A percentile compares a stretch with the other conserved stretches of the same genome.
Conservation (phyloP, 31 red algal genomes). For the Endocladia muricata region DNA sequence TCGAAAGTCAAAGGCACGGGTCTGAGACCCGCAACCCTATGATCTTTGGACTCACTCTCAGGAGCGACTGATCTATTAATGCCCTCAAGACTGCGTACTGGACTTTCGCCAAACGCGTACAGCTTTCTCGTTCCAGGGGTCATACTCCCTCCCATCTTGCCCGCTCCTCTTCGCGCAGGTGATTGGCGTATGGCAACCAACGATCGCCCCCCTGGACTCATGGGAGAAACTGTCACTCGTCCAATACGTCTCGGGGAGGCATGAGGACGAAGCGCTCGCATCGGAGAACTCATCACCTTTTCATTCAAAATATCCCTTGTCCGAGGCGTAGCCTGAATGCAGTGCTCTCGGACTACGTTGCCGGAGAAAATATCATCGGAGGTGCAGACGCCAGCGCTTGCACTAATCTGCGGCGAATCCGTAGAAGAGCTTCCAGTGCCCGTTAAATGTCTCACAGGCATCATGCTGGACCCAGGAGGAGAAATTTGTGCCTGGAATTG, state of each 20-base stretch:
- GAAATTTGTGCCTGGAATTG: background rate
- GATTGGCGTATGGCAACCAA: conserved; percentile 1
- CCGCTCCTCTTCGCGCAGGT: background rate
- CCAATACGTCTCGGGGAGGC: conserved; percentile 29
- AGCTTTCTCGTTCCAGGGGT: conserved; percentile 33
- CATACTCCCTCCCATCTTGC: background rate
- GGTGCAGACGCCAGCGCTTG: background rate
- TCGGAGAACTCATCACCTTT: conserved; percentile 30
- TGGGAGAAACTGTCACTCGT: conserved; percentile 13
- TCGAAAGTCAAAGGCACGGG: background rate
- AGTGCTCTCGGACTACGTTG: background rate
- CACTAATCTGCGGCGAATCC: too few relatives aligned
- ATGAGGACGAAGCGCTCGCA: background rate
- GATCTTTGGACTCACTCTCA: background rate
- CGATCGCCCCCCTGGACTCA: conserved; percentile 13
- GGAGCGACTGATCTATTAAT: background rate
- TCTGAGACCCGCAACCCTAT: background rate
- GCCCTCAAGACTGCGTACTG: background rate
- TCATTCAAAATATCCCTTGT: background rate
- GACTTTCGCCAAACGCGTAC: conserved; percentile 64
- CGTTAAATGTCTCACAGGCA: too few relatives aligned
- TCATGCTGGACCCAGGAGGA: background rate
- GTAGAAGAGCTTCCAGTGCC: background rate
- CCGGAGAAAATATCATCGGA: background rate
- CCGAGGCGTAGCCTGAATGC: too few relatives aligned